These are phyloP conservation scores for Plenodomus tracheiphilus DNA, from an alignment of 2,329 filamentous ascomycete genomes.

Conservation along the genomic window DNA sequence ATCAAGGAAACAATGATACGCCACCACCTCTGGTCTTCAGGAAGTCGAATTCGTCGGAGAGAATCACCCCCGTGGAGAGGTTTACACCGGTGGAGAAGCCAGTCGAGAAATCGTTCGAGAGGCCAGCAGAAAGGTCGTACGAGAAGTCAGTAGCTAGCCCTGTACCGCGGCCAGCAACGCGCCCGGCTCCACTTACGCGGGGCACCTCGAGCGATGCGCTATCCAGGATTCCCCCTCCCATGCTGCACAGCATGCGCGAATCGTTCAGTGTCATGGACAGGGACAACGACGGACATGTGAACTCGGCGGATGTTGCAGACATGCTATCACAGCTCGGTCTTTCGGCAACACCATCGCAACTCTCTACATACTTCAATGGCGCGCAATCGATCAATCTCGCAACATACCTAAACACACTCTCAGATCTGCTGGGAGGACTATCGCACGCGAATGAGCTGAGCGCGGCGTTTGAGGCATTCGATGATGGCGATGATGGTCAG, in stretches of 20 bases:
- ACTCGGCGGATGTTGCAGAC: constrained; percentile 79
- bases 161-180: constrained; percentile 17
- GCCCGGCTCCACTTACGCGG: constrained; percentile 31
- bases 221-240: constrained; percentile 75
- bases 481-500: constrained; percentile 93
- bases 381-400: constrained; percentile 77
- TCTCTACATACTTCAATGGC: constrained; percentile 79
- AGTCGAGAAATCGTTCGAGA: constrained; percentile 13
- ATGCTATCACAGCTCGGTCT: constrained; percentile 87
- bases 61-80: constrained; percentile 10
- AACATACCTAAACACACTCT: constrained; percentile 81
- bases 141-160: constrained; percentile 45
- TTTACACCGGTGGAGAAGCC: constrained; percentile 3
- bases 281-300: constrained; percentile 82
- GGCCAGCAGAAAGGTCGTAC: constrained; percentile 37
- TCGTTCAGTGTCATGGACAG: constrained; percentile 92
- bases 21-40: constrained; percentile 19
- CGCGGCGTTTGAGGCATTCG: constrained; percentile 92
- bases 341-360: constrained; percentile 68
- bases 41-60: constrained; percentile 49
- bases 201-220: constrained; percentile 47
- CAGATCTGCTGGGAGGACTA: constrained; percentile 71
- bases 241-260: constrained; percentile 86
- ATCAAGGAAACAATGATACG: constrained; percentile 38
- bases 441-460: constrained; percentile 79